These are phyloP conservation scores for Castanea crenata DNA, from an alignment of 306 rosid genomes.

Conservation along the genomic window DNA sequence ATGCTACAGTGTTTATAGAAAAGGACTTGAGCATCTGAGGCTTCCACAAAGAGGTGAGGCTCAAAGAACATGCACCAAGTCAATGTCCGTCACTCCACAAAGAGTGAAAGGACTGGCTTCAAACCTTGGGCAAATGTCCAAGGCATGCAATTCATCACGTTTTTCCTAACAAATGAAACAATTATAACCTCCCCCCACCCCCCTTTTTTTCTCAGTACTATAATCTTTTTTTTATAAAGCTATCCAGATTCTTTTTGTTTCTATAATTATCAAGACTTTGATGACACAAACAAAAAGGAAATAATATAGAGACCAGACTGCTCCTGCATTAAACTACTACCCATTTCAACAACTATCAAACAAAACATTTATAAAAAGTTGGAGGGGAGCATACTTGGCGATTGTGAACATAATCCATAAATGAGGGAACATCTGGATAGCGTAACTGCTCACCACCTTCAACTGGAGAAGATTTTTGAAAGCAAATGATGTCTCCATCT, in stretches of 20 bases:
- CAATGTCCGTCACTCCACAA: not conserved
- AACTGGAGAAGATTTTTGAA: slow-evolving; percentile 60
- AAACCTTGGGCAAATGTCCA: not conserved
- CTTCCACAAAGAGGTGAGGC: not conserved
- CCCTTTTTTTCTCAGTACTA: not conserved
- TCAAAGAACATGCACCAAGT: not conserved
- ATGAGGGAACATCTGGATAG: slow-evolving; percentile 90
- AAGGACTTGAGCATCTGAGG: not conserved
- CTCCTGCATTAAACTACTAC: not conserved
- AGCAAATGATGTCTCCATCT: slow-evolving; percentile 95
- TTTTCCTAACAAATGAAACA: not conserved
- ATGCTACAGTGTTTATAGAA: not conserved
- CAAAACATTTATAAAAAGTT: slow-evolving; percentile 3
- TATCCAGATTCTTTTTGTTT: not conserved
- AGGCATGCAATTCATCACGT: not conserved
- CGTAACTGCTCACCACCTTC: slow-evolving; percentile 55
- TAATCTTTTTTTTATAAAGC: too few species aligned
- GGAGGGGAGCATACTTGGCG: slow-evolving; percentile 64
- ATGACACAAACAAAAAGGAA: not conserved
- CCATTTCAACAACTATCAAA: not conserved
- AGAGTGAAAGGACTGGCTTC: not conserved
- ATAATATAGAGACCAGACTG: not conserved
- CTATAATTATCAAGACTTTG: not conserved
- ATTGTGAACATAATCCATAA: slow-evolving; percentile 88
- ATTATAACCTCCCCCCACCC: not conserved